Base-by-base conservation (phyloP, 371 early-diverging fungal genomes). In the Rhizopus arrhizus region DNA sequence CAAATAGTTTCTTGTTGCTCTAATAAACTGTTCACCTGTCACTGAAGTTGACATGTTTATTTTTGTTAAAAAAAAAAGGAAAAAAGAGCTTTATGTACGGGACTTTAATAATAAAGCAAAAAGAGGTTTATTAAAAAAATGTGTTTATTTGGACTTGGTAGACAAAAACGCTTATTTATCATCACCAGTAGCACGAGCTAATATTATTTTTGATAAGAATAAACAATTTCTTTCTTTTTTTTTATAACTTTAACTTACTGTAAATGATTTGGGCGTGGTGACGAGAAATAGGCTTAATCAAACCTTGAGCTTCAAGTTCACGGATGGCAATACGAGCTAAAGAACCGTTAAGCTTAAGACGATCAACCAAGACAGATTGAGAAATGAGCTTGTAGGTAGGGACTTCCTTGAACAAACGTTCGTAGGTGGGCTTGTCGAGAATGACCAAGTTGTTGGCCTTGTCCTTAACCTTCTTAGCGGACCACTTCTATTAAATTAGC, bases 311-410 rank as follows among this genome's bases (percentile, higher is more conserved):
- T 80, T 89, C 95, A 56, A 99, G 85, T 72, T 97, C 96, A 56
- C 87, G 85, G 84, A 99, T 88, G 69, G 97, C 97, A 67, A 84
- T 76, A 70, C 98, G 95, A 66, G 99, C 99, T 56, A 98, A 85
- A 54, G 96, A 96, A 72, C 95, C 99, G 89, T 93, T 94, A 82
- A 99, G 86, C 74, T 92, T 89, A 72, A 98, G 92, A 83, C 98
- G 95, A 81, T 99, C 99, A 62, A 98, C 97, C 65, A 99, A 86
- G 58, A 97, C 93, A 60, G 97, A 95, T 68, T 95, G 95, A n/a
- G 98, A 94, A 72, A 99, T 92, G 73, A 99, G 89, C 88, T 96
- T 96, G 92, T 95, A 96, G 76, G 97, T 94, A 72, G 97, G 99
- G 38, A 95, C 96, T 84, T 99, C 99, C 92, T 99, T 99, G 89